A percentile compares a stretch with the other conserved stretches of the same genome.
These are phyloP conservation scores for Camellia sinensis DNA, from an alignment of 148 eudicot genomes.

Conservation along the genomic window DNA sequence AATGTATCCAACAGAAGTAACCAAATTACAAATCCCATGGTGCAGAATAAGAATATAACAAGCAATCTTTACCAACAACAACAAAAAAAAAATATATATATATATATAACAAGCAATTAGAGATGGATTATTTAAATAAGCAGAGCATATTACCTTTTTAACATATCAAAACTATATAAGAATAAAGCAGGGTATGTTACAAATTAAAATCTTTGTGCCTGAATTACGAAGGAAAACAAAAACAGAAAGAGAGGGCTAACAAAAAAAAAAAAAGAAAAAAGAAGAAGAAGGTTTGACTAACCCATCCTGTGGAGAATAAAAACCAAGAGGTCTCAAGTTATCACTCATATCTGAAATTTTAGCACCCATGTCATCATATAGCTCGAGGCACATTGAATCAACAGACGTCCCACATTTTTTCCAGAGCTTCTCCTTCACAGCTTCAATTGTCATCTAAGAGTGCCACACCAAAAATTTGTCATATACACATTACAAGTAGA, in stretches of 20 bases:
- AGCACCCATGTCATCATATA: slow-evolving; percentile 68
- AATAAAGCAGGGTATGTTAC: background rate
- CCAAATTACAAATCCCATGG: no score
- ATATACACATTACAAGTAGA: background rate
- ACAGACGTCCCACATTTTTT: slow-evolving; percentile 92
- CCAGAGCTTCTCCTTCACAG: slow-evolving; percentile 93
- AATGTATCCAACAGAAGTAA: no score
- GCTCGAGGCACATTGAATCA: slow-evolving; percentile 75
- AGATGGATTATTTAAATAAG: background rate
- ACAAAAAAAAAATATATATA: no score
- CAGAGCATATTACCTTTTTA: background rate
- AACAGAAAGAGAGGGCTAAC: background rate
- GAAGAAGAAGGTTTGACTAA: slow-evolving; percentile 26
- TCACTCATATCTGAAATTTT: slow-evolving; percentile 59
- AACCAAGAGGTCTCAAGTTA: slow-evolving; percentile 63
- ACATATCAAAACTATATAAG: background rate
- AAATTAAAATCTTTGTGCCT: no score
- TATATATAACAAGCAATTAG: background rate
- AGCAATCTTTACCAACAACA: no score
- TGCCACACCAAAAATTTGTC: background rate
- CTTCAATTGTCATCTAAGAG: slow-evolving; percentile 73
- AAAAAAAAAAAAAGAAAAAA: slow-evolving; percentile 1
- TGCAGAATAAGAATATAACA: no score
- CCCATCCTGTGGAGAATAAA: slow-evolving; percentile 88
- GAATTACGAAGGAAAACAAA: background rate